phyloP scores from a whole-genome alignment of 805 yeast species.

The Myxozyma mucilagina region DNA sequence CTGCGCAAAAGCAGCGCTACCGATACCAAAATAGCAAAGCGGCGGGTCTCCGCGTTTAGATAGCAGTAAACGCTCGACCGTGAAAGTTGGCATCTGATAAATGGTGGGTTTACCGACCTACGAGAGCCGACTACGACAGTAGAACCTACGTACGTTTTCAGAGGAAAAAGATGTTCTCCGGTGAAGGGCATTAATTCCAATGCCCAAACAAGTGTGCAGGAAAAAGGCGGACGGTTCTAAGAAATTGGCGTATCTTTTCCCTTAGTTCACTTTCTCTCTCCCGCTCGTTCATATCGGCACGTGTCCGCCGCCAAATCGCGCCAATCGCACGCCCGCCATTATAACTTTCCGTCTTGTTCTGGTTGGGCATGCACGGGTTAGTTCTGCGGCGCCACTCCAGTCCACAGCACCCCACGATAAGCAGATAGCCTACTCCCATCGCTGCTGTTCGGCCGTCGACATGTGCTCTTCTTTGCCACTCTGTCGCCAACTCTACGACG shows the following conservation, averaged over 20 bases:
- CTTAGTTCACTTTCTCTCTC: too few relatives aligned
- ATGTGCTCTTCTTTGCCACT: too few relatives aligned
- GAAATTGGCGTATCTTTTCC: background rate
- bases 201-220: background rate
- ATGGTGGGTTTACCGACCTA: background rate
- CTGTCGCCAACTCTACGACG: too few relatives aligned
- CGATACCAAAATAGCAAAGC: background rate
- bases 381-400: background rate
- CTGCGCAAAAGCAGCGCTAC: background rate
- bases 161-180: background rate
- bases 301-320: conserved; percentile 2
- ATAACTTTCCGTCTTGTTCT: background rate
- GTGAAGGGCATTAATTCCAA: background rate
- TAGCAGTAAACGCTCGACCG: background rate
- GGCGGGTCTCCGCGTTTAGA: background rate
- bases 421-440: background rate
- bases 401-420: background rate
- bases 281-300: background rate
- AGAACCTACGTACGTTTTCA: background rate
- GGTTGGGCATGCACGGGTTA: background rate
- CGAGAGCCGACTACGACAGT: background rate
- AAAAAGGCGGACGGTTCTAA: background rate
- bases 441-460: background rate
- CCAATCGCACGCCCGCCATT: conserved; percentile 1
- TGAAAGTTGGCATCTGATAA: too few relatives aligned